These are phyloP conservation scores for Peronospora belbahrii DNA, from an alignment of 352 stramenopile species.

Conservation along the genomic window DNA sequence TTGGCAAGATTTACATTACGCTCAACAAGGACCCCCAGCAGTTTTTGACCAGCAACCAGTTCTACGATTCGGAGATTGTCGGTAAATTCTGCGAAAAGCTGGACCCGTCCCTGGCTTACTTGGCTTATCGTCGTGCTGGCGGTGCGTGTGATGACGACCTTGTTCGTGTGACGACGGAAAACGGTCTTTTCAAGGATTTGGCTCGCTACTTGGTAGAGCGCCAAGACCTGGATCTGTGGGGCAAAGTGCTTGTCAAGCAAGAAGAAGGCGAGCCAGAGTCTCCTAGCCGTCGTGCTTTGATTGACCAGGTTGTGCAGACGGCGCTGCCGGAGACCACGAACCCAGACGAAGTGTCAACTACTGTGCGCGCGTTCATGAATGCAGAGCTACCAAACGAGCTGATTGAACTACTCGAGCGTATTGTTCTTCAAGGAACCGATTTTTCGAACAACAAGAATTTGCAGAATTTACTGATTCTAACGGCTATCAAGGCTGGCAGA, in stretches of 20 bases:
- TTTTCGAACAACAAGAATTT: conserved; percentile 99
- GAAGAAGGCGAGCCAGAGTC: conserved; percentile 90
- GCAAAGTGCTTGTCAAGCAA: conserved; percentile 90
- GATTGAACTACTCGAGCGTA: conserved; percentile 98
- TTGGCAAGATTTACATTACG: conserved; percentile 99
- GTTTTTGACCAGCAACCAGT: conserved; percentile 99
- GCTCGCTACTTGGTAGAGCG: conserved; percentile 98
- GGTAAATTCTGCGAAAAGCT: conserved; percentile 99
- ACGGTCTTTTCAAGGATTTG: conserved; percentile 99
- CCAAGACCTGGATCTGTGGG: conserved; percentile 98
- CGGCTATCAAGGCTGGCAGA: conserved; percentile 97
- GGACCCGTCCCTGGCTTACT: conserved; percentile 97
- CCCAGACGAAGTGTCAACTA: conserved; percentile 98
- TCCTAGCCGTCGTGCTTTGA: conserved; percentile 91
- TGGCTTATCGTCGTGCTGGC: conserved; percentile 98
- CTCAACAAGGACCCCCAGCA: conserved; percentile 98
- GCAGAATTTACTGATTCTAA: conserved; percentile 99
- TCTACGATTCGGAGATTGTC: conserved; percentile 98
- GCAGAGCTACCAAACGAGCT: conserved; percentile 98
- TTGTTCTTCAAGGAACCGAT: conserved; percentile 98
- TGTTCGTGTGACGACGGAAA: conserved; percentile 97
- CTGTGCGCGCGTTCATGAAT: conserved; percentile 99
- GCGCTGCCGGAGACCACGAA: conserved; percentile 98
- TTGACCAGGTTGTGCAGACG: conserved; percentile 99
- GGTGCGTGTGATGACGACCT: conserved; percentile 98